Conservation (phyloP, 2,329 filamentous ascomycete genomes). For the Epicoccum nigrum region DNA sequence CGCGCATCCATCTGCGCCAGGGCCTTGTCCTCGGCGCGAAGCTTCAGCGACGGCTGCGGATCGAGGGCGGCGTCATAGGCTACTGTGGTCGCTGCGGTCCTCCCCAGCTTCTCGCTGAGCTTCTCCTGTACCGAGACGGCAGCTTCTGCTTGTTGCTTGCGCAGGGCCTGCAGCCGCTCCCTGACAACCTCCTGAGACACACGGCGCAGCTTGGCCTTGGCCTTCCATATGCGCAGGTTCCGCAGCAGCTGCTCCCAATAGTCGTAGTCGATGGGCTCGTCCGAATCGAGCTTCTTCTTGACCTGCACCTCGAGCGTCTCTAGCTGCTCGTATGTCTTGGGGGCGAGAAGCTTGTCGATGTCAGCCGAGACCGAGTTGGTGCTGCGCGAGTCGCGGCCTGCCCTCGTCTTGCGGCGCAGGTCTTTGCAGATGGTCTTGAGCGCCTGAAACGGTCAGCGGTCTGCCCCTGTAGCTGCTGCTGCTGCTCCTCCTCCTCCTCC, state of each 20-base stretch:
- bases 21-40: conserved; percentile 67
- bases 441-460: conserved; percentile 58
- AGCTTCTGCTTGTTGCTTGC: conserved; percentile 70
- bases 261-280: conserved; percentile 93
- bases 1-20: conserved; percentile 64
- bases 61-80: conserved; percentile 58
- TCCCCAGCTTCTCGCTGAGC: conserved; percentile 55
- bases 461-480: conserved; percentile 22
- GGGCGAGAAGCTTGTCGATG: conserved; percentile 83
- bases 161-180: conserved; percentile 69
- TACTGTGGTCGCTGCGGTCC: conserved; percentile 15
- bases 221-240: conserved; percentile 88
- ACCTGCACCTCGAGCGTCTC: conserved; percentile 87
- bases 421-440: conserved; percentile 85
- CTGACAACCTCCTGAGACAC: conserved; percentile 78
- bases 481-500: too few species aligned
- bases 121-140: conserved; percentile 63
- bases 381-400: conserved; percentile 71
- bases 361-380: conserved; percentile 83
- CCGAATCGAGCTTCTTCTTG: conserved; percentile 79
- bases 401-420: conserved; percentile 68
- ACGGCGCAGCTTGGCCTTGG: conserved; percentile 79
- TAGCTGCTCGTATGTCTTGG: conserved; percentile 87
- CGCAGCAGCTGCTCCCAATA: conserved; percentile 95
- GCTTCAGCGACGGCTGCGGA: conserved; percentile 69